These are phyloP conservation scores for Eucommia ulmoides DNA, from an alignment of 257 asterid species.

Conservation along the genomic window DNA sequence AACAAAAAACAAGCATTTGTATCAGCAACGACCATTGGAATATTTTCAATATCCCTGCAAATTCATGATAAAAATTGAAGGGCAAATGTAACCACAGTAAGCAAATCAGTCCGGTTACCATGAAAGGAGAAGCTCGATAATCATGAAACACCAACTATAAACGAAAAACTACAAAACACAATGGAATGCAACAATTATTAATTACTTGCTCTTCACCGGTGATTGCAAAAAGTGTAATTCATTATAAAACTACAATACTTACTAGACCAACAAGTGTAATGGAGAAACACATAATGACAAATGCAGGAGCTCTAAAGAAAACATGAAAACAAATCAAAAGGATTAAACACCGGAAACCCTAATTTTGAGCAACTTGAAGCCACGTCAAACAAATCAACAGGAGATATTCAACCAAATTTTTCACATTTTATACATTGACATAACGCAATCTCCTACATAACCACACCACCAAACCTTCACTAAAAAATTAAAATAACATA, in stretches of 20 bases:
- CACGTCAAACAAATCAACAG: neutral
- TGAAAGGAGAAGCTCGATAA: too few relatives aligned
- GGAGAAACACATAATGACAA: too few relatives aligned
- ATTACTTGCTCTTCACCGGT: too few relatives aligned
- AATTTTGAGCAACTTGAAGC: slow-evolving; percentile 23
- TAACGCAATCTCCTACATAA: neutral
- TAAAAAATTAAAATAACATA: slow-evolving; percentile 7
- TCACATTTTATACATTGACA: neutral
- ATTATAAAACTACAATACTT: too few relatives aligned
- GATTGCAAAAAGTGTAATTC: too few relatives aligned
- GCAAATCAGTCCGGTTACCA: slow-evolving; percentile 21
- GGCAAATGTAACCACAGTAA: slow-evolving; percentile 21
- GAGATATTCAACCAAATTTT: neutral
- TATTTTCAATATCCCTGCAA: neutral
- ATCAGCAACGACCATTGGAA: neutral
- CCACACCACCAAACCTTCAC: neutral
- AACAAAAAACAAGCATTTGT: neutral
- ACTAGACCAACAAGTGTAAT: too few relatives aligned
- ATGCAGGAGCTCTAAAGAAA: too few relatives aligned
- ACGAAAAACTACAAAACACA: too few relatives aligned
- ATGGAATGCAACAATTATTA: too few relatives aligned
- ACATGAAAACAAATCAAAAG: too few relatives aligned
- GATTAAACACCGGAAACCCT: too few relatives aligned
- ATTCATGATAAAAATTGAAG: neutral
- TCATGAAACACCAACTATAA: too few relatives aligned